Conservation (phyloP, 805 yeast genomes). For the Hanseniaspora lachancei region DNA sequence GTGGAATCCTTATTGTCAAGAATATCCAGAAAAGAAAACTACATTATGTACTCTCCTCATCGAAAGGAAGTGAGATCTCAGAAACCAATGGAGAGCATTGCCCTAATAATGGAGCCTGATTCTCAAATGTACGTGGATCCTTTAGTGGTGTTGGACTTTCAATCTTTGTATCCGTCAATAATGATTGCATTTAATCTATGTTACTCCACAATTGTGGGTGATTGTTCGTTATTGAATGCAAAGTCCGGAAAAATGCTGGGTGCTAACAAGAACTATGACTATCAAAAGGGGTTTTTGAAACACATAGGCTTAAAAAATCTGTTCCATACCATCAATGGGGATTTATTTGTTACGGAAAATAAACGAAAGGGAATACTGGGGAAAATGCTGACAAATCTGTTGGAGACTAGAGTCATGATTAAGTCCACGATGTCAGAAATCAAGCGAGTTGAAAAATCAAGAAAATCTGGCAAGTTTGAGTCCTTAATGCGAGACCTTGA, state of each 20-base stretch:
- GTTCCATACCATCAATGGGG: constrained; percentile 74
- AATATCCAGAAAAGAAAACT: constrained; percentile 63
- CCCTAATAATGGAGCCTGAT: constrained; percentile 85
- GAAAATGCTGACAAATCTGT: constrained; percentile 69
- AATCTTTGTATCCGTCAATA: constrained; percentile 84
- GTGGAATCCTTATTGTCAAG: constrained; percentile 76
- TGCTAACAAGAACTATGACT: constrained; percentile 31
- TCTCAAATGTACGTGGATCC: constrained; percentile 81
- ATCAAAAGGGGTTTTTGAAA: constrained; percentile 43
- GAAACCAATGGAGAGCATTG: constrained; percentile 74
- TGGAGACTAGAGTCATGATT: constrained; percentile 67
- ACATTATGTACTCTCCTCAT: constrained; percentile 62
- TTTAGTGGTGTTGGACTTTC: constrained; percentile 79
- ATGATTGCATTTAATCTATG: constrained; percentile 86
- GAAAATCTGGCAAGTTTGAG: constrained; percentile 26
- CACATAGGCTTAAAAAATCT: constrained; percentile 41
- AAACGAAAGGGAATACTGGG: constrained; percentile 64
- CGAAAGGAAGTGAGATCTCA: constrained; percentile 70
- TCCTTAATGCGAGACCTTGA: constrained; percentile 46
- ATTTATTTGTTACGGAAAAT: constrained; percentile 53
- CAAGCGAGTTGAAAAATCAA: constrained; percentile 19
- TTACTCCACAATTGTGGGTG: constrained; percentile 58
- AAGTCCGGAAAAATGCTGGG: constrained; percentile 39
- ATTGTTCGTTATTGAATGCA: constrained; percentile 39
- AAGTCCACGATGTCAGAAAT: constrained; percentile 57